Evolutionary conservation across 805 yeast genomes (phyloP).

Genomic region (Yamadazyma scolyti): DNA sequence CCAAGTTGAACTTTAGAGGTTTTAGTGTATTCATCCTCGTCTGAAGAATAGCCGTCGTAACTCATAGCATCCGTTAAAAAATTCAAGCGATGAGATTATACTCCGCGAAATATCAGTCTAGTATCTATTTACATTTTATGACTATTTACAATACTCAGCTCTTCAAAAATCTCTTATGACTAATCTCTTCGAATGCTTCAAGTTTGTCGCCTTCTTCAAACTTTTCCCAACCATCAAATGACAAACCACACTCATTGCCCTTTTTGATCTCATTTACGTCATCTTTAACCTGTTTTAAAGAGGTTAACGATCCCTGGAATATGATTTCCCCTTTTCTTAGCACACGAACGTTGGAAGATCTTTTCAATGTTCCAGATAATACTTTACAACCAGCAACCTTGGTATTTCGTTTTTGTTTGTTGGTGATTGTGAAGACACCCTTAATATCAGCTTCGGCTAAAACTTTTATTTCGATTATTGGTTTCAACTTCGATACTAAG

Average conservation of each 20-base stretch:
- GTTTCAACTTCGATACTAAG: conserved; percentile 57
- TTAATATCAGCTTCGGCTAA: conserved; percentile 66
- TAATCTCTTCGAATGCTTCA: conserved; percentile 66
- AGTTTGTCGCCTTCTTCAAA: conserved; percentile 75
- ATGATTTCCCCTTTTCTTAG: conserved; percentile 47
- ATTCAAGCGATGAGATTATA: conserved; percentile 28
- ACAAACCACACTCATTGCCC: conserved; percentile 88
- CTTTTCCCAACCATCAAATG: conserved; percentile 63
- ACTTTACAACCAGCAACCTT: conserved; percentile 89
- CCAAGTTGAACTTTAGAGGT: conserved; percentile 51
- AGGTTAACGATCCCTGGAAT: conserved; percentile 58
- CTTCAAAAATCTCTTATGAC: conserved; percentile 34
- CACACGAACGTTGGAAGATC: conserved; percentile 57
- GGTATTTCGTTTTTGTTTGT: conserved; percentile 48
- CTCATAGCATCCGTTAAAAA: conserved; percentile 4
- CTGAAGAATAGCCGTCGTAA: conserved; percentile 49
- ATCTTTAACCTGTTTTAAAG: conserved; percentile 78
- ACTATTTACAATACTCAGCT: conserved; percentile 5
- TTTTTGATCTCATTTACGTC: conserved; percentile 73
- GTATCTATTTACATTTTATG: conserved; percentile 1
- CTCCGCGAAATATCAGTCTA: neutral
- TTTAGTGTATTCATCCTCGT: conserved; percentile 38
- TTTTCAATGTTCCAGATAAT: conserved; percentile 58
- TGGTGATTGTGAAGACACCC: conserved; percentile 67
- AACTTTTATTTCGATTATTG: conserved; percentile 62